Conservation (phyloP, 2,329 filamentous ascomycete species). For the Microdochium bolleyi region DNA sequence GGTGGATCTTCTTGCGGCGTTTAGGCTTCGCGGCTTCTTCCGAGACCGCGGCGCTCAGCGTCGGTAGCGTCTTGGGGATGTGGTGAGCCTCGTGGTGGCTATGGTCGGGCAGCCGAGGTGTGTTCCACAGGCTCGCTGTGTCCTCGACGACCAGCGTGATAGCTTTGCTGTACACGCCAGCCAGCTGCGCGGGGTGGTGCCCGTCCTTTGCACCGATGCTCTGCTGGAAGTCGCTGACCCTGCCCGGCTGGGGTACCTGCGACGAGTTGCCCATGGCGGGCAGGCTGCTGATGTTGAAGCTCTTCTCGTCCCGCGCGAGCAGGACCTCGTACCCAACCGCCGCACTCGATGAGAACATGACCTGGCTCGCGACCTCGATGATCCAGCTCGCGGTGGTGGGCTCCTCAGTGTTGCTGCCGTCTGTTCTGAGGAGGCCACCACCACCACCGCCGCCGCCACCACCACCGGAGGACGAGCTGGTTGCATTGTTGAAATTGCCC, state of each 20-base stretch:
- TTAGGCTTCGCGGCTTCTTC: constrained; percentile 6
- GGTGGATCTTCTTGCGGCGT: constrained; percentile 64
- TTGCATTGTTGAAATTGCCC: constrained; percentile 35
- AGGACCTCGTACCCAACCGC: constrained; percentile 83
- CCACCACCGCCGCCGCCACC: too few relatives aligned
- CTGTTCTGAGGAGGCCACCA: not conserved
- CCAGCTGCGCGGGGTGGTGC: constrained; percentile 54
- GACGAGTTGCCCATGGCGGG: constrained; percentile 35
- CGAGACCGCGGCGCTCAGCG: constrained; percentile 2
- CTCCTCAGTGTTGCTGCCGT: constrained; percentile 38
- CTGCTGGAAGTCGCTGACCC: constrained; percentile 69
- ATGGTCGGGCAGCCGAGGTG: constrained; percentile 61
- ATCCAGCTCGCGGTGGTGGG: constrained; percentile 56
- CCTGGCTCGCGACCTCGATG: constrained; percentile 84
- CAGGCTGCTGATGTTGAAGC: constrained; percentile 55
- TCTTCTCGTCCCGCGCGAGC: constrained; percentile 78
- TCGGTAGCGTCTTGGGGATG: not conserved
- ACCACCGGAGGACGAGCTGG: too few relatives aligned
- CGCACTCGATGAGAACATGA: constrained; percentile 86
- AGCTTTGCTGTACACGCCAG: constrained; percentile 78
- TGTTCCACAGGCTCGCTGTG: constrained; percentile 86
- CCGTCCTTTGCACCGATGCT: constrained; percentile 47
- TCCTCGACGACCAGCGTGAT: constrained; percentile 76
- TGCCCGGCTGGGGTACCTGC: constrained; percentile 56
- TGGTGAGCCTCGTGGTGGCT: constrained; percentile 3